phyloP scores from a whole-genome alignment of 306 rosid genomes.

The Echinosophora koreensis region DNA sequence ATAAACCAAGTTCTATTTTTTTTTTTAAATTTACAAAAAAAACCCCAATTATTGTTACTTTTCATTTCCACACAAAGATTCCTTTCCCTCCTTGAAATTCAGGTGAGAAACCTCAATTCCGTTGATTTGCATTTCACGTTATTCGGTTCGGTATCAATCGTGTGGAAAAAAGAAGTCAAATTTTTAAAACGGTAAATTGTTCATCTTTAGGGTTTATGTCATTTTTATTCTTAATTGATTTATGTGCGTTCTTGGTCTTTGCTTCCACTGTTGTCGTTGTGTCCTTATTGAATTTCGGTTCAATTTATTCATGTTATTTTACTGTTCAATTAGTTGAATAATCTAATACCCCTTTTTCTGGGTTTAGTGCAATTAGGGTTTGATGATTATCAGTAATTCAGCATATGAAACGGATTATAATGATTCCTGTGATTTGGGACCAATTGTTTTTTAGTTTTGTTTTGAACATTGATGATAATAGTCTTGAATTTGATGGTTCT shows the following conservation, averaged over 20 bases:
- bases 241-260: background rate
- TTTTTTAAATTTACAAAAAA: background rate
- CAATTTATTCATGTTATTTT: conserved; percentile 22
- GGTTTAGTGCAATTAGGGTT: conserved; percentile 19
- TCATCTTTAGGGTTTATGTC: conserved; percentile 45
- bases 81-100: conserved; percentile 34
- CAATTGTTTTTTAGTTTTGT: background rate
- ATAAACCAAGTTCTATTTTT: background rate
- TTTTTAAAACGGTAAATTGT: background rate
- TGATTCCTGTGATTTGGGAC: conserved; percentile 17
- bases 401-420: conserved; percentile 17
- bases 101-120: conserved; percentile 30
- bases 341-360: conserved; percentile 21
- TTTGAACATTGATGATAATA: conserved; percentile 24
- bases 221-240: background rate
- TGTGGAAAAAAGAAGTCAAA: background rate
- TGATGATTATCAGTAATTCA: background rate
- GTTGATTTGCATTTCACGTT: conserved; percentile 21
- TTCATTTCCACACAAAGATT: conserved; percentile 26
- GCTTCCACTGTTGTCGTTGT: background rate
- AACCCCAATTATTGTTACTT: conserved; percentile 1
- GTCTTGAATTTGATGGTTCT: conserved; percentile 38
- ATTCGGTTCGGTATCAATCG: conserved; percentile 9
- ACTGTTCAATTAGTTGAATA: conserved; percentile 13
- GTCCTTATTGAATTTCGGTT: conserved; percentile 32